Conservation (phyloP, 1,284 basidiomycete genomes). For the Paramarasmius palmivorus region DNA sequence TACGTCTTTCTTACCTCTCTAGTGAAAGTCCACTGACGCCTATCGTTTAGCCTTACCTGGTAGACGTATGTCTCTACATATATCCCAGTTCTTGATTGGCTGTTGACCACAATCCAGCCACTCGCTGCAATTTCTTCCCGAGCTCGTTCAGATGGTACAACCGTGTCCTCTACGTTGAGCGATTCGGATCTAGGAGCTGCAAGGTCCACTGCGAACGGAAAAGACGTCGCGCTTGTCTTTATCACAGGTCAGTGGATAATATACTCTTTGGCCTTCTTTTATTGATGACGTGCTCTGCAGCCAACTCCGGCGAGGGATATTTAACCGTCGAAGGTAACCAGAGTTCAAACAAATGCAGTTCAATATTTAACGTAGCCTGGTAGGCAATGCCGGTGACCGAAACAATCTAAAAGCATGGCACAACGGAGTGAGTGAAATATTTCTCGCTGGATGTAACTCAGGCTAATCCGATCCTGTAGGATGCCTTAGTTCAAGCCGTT, state of each 20-base stretch:
- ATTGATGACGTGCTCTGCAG: conserved; percentile 21
- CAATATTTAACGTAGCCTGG: background rate
- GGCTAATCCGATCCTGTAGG: conserved; percentile 31
- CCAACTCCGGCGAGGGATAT: conserved; percentile 52
- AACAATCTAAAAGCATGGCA: conserved; percentile 74
- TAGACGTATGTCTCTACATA: conserved; percentile 35
- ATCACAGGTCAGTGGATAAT: conserved; percentile 45
- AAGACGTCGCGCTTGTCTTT: conserved; percentile 57
- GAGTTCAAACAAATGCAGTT: background rate
- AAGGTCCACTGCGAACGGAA: conserved; percentile 39
- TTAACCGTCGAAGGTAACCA: conserved; percentile 57
- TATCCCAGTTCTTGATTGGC: conserved; percentile 1
- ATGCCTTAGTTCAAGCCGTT: conserved; percentile 54
- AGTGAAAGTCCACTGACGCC: too few species aligned
- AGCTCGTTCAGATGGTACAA: conserved; percentile 37
- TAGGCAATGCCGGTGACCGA: conserved; percentile 62
- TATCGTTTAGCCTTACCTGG: conserved; percentile 41
- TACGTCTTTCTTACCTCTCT: too few species aligned
- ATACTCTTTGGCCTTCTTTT: conserved; percentile 32
- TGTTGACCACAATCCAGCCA: conserved; percentile 36
- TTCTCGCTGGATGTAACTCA: background rate
- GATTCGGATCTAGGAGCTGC: conserved; percentile 53
- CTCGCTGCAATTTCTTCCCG: conserved; percentile 43
- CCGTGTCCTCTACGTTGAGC: conserved; percentile 47
- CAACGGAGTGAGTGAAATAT: conserved; percentile 44